These are phyloP conservation scores for Rhizopus arrhizus DNA, from an alignment of 371 early-diverging fungal species.

Conservation along the genomic window DNA sequence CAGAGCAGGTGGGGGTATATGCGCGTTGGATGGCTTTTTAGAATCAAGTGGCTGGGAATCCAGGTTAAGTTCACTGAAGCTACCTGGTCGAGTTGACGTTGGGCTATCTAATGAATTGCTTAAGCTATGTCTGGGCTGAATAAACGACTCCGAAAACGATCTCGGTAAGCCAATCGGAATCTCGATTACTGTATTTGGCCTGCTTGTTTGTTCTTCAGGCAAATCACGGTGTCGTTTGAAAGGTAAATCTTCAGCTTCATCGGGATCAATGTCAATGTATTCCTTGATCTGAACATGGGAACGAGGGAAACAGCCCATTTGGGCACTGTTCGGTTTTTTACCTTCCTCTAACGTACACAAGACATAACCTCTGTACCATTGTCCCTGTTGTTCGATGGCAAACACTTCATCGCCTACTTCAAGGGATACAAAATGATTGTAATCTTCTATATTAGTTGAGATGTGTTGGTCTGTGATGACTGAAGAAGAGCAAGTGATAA, in stretches of 20 bases:
- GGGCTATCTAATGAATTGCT: not conserved
- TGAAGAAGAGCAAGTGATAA: conserved; percentile 34
- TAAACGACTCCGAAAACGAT: conserved; percentile 38
- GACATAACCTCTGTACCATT: conserved; percentile 74
- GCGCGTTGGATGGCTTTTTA: conserved; percentile 4
- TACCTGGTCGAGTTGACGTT: conserved; percentile 21
- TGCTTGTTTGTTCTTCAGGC: conserved; percentile 4
- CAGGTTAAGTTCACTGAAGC: conserved; percentile 23
- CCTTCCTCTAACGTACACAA: conserved; percentile 49
- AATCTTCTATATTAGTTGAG: conserved; percentile 37
- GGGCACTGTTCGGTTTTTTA: conserved; percentile 45
- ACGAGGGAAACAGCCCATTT: conserved; percentile 66
- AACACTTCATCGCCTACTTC: conserved; percentile 64
- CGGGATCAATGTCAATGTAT: conserved; percentile 43
- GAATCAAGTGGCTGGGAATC: conserved; percentile 8
- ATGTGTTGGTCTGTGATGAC: conserved; percentile 21
- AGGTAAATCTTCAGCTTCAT: conserved; percentile 19
- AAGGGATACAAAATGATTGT: conserved; percentile 39
- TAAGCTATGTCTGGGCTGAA: conserved; percentile 2
- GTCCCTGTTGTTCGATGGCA: conserved; percentile 55
- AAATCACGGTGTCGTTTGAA: not conserved
- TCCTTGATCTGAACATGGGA: conserved; percentile 61
- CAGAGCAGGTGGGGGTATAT: conserved; percentile 46
- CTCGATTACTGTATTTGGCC: conserved; percentile 20
- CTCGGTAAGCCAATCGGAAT: conserved; percentile 23